Percentiles rank a stretch among this genome's conserved stretches.
Evolutionary conservation across 2,329 filamentous ascomycete species (phyloP).

Genomic region (Aureobasidium leucospermi): DNA sequence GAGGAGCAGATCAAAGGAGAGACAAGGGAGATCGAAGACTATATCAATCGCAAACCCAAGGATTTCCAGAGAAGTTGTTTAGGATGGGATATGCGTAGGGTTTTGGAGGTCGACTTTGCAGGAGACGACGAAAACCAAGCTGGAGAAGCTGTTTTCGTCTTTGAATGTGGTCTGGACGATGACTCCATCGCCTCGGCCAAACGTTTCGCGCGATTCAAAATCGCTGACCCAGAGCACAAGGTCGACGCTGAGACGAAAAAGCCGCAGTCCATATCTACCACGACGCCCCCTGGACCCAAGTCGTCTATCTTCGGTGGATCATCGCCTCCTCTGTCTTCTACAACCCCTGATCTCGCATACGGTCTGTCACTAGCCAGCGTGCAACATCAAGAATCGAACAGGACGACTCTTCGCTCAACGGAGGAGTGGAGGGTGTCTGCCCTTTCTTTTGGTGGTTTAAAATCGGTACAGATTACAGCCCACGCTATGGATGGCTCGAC

Average conservation of each 20-base stretch:
- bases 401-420: slow-evolving; percentile 19
- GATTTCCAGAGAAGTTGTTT: slow-evolving; percentile 72
- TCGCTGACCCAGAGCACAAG: slow-evolving; percentile 20
- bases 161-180: slow-evolving; percentile 64
- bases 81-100: slow-evolving; percentile 88
- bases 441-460: slow-evolving; percentile 55
- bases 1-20: slow-evolving; percentile 66
- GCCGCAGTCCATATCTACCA: slow-evolving; percentile 19
- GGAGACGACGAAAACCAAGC: slow-evolving; percentile 67
- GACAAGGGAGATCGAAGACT: slow-evolving; percentile 73
- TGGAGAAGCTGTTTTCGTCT: slow-evolving; percentile 69
- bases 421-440: slow-evolving; percentile 62
- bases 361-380: background rate
- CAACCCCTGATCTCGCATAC: background rate
- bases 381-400: slow-evolving; percentile 15
- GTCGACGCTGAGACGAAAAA: background rate
- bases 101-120: slow-evolving; percentile 81
- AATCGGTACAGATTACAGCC: slow-evolving; percentile 57
- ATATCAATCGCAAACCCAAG: slow-evolving; percentile 62
- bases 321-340: slow-evolving; percentile 29
- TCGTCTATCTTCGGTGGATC: slow-evolving; percentile 47
- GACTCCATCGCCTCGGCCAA: slow-evolving; percentile 45
- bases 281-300: background rate
- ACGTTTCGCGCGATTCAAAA: slow-evolving; percentile 51
- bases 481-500: slow-evolving; percentile 67